Evolutionary conservation across 2,329 filamentous ascomycete species (phyloP), one percentile per base, ranked within the genome.

Genomic region (Diaporthe australafricana): DNA sequence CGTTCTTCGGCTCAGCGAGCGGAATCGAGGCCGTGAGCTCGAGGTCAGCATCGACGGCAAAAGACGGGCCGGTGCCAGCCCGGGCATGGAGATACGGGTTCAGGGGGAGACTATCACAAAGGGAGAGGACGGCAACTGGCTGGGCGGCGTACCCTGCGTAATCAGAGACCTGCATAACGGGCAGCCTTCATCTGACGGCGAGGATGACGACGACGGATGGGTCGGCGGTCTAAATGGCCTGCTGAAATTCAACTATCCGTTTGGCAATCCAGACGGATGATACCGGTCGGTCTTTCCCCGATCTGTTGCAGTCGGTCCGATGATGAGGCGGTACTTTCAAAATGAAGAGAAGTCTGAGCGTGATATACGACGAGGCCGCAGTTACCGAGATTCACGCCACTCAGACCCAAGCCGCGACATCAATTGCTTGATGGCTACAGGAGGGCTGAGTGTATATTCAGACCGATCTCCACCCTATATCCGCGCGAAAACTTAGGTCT

Each of bases 221-320:
- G 96, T 99, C 2, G 96, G 96, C 1, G 96, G 96, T 0, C 83
- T 99, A 79, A 99, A 98, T 79, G 94, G 94, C 12, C 80, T 98
- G 78, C 84, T 99, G 76, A 99, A 99, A 84, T 99, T 98, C 81
- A 99, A 99, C 81, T 94, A 98, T 83, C 95, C 96, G 0, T 98
- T 98, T 86, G 96, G 96, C 0, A 92, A 93, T 38, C 53, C 67
- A 50, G 67, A 69, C n/a, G 53, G 67, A 40, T 69, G 67, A 69
- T 55, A 9, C 4, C 4, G 22, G 32, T 12, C 25, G 32, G 9
- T 2, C 38, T 40, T 40, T 3, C 11, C 8, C 8, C 38, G 14
- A 40, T 16, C 5, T 40, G 14, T 16, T 40, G 6, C 6, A 14
- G 14, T 40, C 45, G n/a, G n/a, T 50, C 45, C 25, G 38, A 20